Percentiles rank a stretch among this genome's conserved stretches.
phyloP scores from a whole-genome alignment of 2,329 filamentous ascomycete species.

The Chaetomiaceae sp. region DNA sequence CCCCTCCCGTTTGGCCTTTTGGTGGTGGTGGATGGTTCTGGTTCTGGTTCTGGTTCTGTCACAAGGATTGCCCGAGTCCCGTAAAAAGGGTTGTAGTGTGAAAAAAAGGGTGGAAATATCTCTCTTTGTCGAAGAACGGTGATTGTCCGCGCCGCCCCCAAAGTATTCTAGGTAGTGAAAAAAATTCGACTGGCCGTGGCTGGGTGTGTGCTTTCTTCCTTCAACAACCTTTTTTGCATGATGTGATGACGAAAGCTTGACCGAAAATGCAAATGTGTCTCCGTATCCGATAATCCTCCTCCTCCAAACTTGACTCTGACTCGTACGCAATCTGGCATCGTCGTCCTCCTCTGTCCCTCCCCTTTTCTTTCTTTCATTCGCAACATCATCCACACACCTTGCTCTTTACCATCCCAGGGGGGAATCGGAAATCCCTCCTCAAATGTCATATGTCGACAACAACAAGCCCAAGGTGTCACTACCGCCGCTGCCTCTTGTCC shows the following conservation, averaged over 20 bases:
- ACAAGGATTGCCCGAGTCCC: too few species aligned
- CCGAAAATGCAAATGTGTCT: constrained; percentile 1
- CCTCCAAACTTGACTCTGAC: background rate
- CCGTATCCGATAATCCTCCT: constrained; percentile 4
- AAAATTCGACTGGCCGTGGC: too few species aligned
- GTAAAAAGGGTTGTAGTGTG: too few species aligned
- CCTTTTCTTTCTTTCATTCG: background rate
- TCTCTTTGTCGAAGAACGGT: background rate
- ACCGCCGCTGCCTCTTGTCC: constrained; percentile 52
- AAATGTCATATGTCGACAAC: background rate
- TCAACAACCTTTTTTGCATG: background rate
- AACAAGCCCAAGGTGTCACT: constrained; percentile 23
- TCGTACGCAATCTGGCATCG: constrained; percentile 5
- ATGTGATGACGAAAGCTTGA: background rate
- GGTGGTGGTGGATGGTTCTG: too few species aligned
- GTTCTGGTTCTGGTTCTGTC: too few species aligned
- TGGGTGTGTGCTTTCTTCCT: background rate
- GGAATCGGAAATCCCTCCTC: too few species aligned
- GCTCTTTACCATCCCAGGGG: too few species aligned
- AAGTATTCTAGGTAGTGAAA: background rate
- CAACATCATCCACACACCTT: background rate
- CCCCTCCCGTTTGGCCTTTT: too few species aligned
- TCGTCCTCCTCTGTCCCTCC: background rate
- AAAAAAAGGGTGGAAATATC: background rate
- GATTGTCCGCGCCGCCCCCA: background rate